Base-by-base conservation (phyloP, 805 yeast genomes). In the Hanseniaspora lachancei region DNA sequence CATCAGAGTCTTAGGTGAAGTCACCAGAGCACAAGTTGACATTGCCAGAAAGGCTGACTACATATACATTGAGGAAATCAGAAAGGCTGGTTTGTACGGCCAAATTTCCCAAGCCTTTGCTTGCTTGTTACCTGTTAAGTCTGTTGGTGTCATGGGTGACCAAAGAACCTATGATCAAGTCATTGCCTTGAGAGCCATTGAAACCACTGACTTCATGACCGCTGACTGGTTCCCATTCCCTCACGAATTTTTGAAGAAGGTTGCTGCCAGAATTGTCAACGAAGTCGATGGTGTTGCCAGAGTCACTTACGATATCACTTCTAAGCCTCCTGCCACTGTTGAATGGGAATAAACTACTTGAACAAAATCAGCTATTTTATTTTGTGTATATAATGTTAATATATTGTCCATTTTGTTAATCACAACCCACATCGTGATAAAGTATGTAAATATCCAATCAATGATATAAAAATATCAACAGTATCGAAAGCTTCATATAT, bases 131-230 rank as follows among this genome's bases (percentile, higher is more conserved):
- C 99, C 99, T 18, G 98, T 93, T 62, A 89, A 89, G 75, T 86
- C 97, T 54, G 99, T 93, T 57, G 99, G 99, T 76, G 99, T 93
- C 62, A 87, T 88, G 96, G 99, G 99, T 68, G 99, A 93, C 73
- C 95, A 93, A 77, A 85, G 99, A 77, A 88, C 97, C 58, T 93
- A 93, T 70, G 98, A 93, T 72, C 99, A 93, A 76, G 99, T 93
- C 60, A 93, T 93, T 75, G 98, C 98, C 49, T 80, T 93, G 69
- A 85, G 99, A 74, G 98, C 98, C 63, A 88, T 93, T 65, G 97
- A 89, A 76, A 93, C 98, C 55, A 79, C 82, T 59, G 99, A 93
- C 75, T 93, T 93, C 79, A 93, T 93, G 99, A 93, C 99, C 65
- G 98, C 98, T 60, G 98, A 93, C 73, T 93, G 99, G 99, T 93